Conservation (phyloP, 208 protist species). For the Plasmodiophora brassicae region DNA sequence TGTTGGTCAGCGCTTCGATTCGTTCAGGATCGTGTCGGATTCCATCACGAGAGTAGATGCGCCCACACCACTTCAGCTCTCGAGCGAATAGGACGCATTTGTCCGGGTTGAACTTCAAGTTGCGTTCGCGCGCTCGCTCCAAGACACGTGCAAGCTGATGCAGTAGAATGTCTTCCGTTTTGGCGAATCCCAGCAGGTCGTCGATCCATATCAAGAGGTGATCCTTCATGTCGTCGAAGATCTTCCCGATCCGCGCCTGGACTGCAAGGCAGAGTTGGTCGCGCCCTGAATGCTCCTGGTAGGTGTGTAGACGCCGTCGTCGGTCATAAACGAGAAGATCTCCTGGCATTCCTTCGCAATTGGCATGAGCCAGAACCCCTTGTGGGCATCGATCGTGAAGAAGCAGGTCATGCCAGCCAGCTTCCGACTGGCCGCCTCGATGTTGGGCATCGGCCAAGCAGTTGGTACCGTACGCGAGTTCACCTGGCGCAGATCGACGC, state of each 20-base stretch:
- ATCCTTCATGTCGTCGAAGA: neutral
- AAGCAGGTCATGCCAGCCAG: neutral
- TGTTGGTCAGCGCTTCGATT: neutral
- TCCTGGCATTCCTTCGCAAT: slow-evolving; percentile 10
- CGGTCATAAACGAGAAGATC: neutral
- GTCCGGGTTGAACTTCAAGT: neutral
- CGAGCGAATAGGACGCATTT: neutral
- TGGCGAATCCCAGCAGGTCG: neutral
- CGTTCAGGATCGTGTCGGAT: neutral
- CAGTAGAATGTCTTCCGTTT: neutral
- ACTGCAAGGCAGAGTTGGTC: neutral
- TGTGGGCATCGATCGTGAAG: neutral
- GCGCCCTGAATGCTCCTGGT: neutral
- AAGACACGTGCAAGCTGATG: neutral
- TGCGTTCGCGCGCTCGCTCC: neutral
- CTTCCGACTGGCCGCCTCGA: neutral
- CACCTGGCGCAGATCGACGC: neutral
- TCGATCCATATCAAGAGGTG: neutral
- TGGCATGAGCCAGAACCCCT: neutral
- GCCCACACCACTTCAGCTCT: neutral
- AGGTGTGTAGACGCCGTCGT: slow-evolving; percentile 9
- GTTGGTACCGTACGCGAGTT: neutral
- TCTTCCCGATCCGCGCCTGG: neutral
- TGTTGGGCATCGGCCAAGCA: neutral
- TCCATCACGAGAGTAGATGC: neutral